Conservation (phyloP, 352 stramenopile species). For the Globisporangium barbulae region DNA sequence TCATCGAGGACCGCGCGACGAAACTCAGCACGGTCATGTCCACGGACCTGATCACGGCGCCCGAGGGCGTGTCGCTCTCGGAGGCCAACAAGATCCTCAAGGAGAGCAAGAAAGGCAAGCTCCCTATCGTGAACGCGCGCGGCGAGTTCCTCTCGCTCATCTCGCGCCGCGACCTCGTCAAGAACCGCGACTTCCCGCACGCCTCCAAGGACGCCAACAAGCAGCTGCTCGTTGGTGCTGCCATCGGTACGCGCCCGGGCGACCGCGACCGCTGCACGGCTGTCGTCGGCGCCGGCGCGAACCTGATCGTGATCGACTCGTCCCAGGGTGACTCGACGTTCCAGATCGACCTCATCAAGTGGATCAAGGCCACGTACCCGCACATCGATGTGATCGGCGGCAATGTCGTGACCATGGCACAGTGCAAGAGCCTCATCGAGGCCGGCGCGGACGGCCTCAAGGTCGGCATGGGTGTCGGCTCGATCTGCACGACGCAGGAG, state of each 20-base stretch:
- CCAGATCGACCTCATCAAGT: slow-evolving; percentile 88
- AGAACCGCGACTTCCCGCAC: slow-evolving; percentile 97
- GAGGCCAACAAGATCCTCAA: slow-evolving; percentile 98
- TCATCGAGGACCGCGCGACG: slow-evolving; percentile 93
- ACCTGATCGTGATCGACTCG: slow-evolving; percentile 99
- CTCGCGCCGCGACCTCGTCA: slow-evolving; percentile 97
- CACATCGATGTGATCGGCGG: slow-evolving; percentile 98
- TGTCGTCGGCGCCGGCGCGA: slow-evolving; percentile 94
- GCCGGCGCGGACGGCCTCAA: slow-evolving; percentile 98
- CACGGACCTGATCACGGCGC: slow-evolving; percentile 90
- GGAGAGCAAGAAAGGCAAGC: slow-evolving; percentile 99
- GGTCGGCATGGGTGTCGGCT: slow-evolving; percentile 99
- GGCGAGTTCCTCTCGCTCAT: slow-evolving; percentile 98
- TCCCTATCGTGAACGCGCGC: slow-evolving; percentile 98
- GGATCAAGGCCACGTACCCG: slow-evolving; percentile 96
- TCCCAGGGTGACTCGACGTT: slow-evolving; percentile 98
- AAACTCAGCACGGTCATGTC: slow-evolving; percentile 89
- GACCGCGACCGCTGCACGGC: slow-evolving; percentile 93
- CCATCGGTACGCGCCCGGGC: slow-evolving; percentile 97
- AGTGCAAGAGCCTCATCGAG: slow-evolving; percentile 98
- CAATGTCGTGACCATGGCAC: slow-evolving; percentile 98
- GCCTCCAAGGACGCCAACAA: slow-evolving; percentile 98
- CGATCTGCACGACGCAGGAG: slow-evolving; percentile 99
- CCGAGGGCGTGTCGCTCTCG: slow-evolving; percentile 92
- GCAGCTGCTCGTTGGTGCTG: slow-evolving; percentile 96